Evolutionary conservation across 2,329 filamentous ascomycete genomes (phyloP).

Genomic region (Lanzia echinophila): DNA sequence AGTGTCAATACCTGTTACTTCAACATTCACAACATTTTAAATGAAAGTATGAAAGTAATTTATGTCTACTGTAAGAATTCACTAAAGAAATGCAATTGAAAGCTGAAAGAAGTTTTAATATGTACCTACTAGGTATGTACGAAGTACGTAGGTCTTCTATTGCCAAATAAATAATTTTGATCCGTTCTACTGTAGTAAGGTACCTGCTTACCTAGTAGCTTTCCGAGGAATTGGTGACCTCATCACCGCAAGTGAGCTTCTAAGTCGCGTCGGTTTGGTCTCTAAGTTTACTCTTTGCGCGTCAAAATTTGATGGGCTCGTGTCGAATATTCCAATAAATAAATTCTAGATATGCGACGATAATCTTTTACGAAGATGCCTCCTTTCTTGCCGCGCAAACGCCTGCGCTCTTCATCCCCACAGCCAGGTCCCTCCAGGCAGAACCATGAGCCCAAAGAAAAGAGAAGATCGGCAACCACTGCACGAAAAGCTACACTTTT

Average conservation of each 20-base stretch:
- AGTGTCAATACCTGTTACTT: too few relatives aligned
- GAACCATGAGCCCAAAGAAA: slow-evolving; percentile 15
- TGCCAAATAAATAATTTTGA: too few relatives aligned
- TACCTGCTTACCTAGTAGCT: too few relatives aligned
- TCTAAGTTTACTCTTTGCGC: neutral
- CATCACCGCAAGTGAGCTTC: neutral
- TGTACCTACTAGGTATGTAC: too few relatives aligned
- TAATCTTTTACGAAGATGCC: slow-evolving; percentile 47
- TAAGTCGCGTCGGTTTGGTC: neutral
- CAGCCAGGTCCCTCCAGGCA: slow-evolving; percentile 15
- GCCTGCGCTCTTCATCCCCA: slow-evolving; percentile 45
- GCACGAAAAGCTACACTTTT: slow-evolving; percentile 52
- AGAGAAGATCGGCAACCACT: slow-evolving; percentile 20
- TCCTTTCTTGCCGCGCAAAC: slow-evolving; percentile 61
- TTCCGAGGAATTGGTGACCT: neutral
- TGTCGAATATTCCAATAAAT: neutral
- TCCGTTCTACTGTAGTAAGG: too few relatives aligned
- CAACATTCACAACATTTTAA: too few relatives aligned
- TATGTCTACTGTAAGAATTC: too few relatives aligned
- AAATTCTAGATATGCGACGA: neutral
- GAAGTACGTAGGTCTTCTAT: too few relatives aligned
- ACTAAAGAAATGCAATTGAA: too few relatives aligned
- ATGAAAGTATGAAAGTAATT: too few relatives aligned
- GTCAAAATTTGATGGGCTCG: neutral
- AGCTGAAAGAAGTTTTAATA: too few relatives aligned